Conservation (phyloP, 192 early-diverging fungal species). For the Chytriomyces hyalinus region DNA sequence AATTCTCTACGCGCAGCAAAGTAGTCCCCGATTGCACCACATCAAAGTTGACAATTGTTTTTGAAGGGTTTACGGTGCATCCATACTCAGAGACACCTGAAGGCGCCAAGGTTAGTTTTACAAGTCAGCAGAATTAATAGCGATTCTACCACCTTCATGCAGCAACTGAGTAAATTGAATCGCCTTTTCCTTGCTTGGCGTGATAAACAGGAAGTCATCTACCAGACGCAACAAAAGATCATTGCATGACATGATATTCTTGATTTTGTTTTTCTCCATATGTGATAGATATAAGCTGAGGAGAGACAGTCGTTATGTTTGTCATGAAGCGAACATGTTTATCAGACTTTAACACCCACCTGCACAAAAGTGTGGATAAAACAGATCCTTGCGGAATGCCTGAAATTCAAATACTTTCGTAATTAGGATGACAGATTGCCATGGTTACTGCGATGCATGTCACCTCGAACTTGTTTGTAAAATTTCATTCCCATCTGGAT, state of each 20-base stretch:
- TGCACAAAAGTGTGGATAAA: constrained; percentile 87
- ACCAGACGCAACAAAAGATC: constrained; percentile 73
- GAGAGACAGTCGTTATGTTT: not conserved
- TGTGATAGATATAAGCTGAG: constrained; percentile 77
- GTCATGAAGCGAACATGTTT: not conserved
- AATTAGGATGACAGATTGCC: no score
- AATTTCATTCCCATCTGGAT: constrained; percentile 57
- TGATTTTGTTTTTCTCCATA: constrained; percentile 66
- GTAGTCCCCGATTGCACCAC: constrained; percentile 41
- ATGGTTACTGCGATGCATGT: not conserved
- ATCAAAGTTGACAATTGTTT: constrained; percentile 83
- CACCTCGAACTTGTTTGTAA: constrained; percentile 64
- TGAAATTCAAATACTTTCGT: not conserved
- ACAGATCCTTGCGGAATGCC: constrained; percentile 94
- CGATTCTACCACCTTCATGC: constrained; percentile 50
- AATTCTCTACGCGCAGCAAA: constrained; percentile 24
- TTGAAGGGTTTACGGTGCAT: constrained; percentile 73
- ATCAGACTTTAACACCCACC: constrained; percentile 42
- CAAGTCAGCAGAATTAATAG: not conserved
- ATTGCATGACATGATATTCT: constrained; percentile 40
- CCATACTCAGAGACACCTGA: constrained; percentile 71
- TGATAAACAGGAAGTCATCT: constrained; percentile 86
- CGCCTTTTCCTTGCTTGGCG: constrained; percentile 57
- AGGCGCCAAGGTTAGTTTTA: not conserved
- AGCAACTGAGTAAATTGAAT: constrained; percentile 62